phyloP scores from a whole-genome alignment of 306 rosid genomes.

The Echinosophora koreensis region DNA sequence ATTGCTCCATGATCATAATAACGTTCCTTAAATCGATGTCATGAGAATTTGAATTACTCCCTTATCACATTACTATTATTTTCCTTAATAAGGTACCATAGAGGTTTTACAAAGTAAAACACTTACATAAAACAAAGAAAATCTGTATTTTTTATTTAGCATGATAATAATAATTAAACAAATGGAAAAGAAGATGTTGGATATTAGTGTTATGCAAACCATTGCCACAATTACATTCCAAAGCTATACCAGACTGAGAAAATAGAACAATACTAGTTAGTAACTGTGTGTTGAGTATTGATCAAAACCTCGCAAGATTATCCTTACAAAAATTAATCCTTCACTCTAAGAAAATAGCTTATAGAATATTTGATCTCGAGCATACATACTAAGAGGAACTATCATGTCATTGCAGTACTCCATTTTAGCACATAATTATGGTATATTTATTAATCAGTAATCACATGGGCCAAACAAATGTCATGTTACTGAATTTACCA shows the following conservation, averaged over 20 bases:
- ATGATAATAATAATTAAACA: background rate
- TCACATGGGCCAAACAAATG: slow-evolving; percentile 26
- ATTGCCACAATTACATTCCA: slow-evolving; percentile 30
- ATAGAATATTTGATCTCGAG: slow-evolving; percentile 26
- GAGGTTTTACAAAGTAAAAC: slow-evolving; percentile 20
- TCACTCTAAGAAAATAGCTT: slow-evolving; percentile 18
- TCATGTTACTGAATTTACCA: background rate
- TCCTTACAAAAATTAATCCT: slow-evolving; percentile 29
- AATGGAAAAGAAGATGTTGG: background rate
- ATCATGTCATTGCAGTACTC: slow-evolving; percentile 18
- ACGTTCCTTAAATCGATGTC: background rate
- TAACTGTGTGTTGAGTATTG: background rate
- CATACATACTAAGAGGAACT: slow-evolving; percentile 26
- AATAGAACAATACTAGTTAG: slow-evolving; percentile 17
- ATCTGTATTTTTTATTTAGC: background rate
- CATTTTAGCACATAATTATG: slow-evolving; percentile 31
- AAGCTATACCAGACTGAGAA: slow-evolving; percentile 5
- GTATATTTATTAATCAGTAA: background rate
- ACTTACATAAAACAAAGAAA: slow-evolving; percentile 27
- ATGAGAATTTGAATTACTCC: slow-evolving; percentile 1
- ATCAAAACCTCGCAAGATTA: slow-evolving; percentile 11
- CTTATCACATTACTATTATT: slow-evolving; percentile 14
- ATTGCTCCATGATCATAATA: background rate
- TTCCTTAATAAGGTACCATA: background rate
- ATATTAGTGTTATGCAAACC: slow-evolving; percentile 8